Base-by-base conservation (phyloP, 2,329 filamentous ascomycete species). In the Arthroderma sp. region DNA sequence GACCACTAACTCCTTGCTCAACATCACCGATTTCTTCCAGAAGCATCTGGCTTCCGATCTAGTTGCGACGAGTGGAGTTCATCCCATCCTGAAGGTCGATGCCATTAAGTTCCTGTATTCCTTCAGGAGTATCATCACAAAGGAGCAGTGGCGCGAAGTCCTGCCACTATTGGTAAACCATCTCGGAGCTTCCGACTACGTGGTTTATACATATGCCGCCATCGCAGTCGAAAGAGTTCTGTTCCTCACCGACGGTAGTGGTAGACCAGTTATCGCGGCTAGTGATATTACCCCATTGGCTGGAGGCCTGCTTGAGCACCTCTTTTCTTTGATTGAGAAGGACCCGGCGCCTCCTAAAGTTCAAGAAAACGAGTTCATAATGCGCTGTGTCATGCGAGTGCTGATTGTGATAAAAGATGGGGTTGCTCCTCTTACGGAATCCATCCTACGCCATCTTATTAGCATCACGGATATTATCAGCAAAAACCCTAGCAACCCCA, bases 341-440 rank as follows among this genome's bases (percentile, higher is more conserved):
- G 83, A 94, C 55, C 72, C 74, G 3, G 82, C 83, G 7, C 83
- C 93, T 1, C 79, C 89, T 52, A 98, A 96, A 71, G 80, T 98
- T 50, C 91, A 98, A 60, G 91, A 98, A 66, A 98, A 98, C 59
- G 91, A 98, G 61, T 98, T 96, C 63, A 65, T 98, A 58, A 96
- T 98, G 88, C 85, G 87, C 56, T 98, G 91, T 57, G 86, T 95
- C 46, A 98, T 98, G 91, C 79, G 91, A 55, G 89, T 98, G 8
- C 72, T 98, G 49, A 87, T 98, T 52, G 88, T 96, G 51, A 83
- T 96, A 63, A 85, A 83, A 60, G 88, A 94, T 40, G 83, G 80
- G 29, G 78, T 89, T 9, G 66, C 80, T 2, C 74, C 80, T 1
- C 79, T 91, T 40, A 73, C 82, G 4, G 86, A 94, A 54, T 76